Evolutionary conservation across 1,284 basidiomycete genomes (phyloP), one percentile per base, ranked within the genome.

Genomic region (Tylopilus sp.): DNA sequence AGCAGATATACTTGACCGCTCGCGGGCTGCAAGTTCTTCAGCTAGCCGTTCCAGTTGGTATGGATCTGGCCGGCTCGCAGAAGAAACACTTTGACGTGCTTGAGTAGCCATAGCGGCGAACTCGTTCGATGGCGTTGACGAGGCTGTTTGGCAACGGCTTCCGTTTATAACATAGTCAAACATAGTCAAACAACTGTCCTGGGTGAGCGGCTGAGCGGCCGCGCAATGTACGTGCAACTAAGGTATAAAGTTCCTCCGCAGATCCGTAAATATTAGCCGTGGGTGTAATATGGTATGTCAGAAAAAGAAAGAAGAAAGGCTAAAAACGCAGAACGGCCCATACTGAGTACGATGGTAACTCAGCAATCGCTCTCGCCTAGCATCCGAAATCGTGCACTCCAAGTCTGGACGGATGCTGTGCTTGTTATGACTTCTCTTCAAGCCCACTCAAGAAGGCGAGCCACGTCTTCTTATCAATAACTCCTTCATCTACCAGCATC

Each of bases 391-490:
- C 14, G 47, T 43, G 15, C 12, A 43, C 5, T 44, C 34, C 35
- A 35, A 26, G 7, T 24, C 20, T 2, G 34, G 29, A 38, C 29
- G 21, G 8, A 31, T n/a, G 17, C 15, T 29, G 29, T 31, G 8
- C 38, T 31, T 18, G 5, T 53, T 26, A 56, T 14, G 55, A 75
- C 54, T 77, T 80, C 56, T 80, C 80, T 57, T 89, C 86, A 36
- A 92, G 68, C 60, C 84, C 80, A 46, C 75, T 80, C 30, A 94
- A 71, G 72, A 94, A 94, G 7, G 78, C 84, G 21, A 94, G 77
- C 91, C 91, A 96, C 1, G 81, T 82, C 71, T 94, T 94, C 77
- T 96, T 96, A 68, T 94, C 89, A 52, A 98, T 88, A 10, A 94
- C 76, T 7, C 94, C 94, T 61, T 88, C 84, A 63, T 94, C 88